These are phyloP conservation scores for Periconia sp. DNA, from an alignment of 2,329 filamentous ascomycete species.

Conservation along the genomic window DNA sequence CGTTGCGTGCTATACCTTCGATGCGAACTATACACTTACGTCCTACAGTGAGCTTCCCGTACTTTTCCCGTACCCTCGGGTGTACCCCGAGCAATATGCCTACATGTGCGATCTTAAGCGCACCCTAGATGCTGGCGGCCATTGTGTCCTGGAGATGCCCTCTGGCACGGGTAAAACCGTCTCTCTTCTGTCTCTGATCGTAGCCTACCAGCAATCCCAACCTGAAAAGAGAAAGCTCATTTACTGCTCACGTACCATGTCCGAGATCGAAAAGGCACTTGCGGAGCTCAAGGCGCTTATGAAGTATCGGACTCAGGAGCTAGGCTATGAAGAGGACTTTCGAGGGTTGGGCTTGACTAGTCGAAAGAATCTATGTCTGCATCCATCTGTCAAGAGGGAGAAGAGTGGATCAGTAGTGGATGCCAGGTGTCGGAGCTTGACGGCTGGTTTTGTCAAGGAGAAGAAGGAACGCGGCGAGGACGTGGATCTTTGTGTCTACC, in stretches of 20 bases:
- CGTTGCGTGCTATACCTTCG: not conserved
- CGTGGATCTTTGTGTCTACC: slow-evolving; percentile 93
- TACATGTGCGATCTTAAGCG: slow-evolving; percentile 87
- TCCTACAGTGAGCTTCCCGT: slow-evolving; percentile 68
- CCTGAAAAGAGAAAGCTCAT: slow-evolving; percentile 95
- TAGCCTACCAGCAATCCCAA: slow-evolving; percentile 94
- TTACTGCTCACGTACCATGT: slow-evolving; percentile 99
- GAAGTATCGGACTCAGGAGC: slow-evolving; percentile 88
- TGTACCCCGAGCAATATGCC: slow-evolving; percentile 66
- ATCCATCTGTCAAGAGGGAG: slow-evolving; percentile 93
- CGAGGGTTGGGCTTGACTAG: slow-evolving; percentile 90
- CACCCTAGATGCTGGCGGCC: slow-evolving; percentile 91
- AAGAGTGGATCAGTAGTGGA: slow-evolving; percentile 95
- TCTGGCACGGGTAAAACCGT: slow-evolving; percentile 98
- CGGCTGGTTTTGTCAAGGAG: slow-evolving; percentile 95
- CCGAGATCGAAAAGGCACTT: slow-evolving; percentile 97
- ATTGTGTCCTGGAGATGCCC: slow-evolving; percentile 98
- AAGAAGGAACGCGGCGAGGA: slow-evolving; percentile 96
- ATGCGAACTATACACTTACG: slow-evolving; percentile 7
- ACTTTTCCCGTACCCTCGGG: slow-evolving; percentile 76
- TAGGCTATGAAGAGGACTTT: slow-evolving; percentile 93
- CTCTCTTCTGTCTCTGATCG: slow-evolving; percentile 90
- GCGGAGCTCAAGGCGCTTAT: slow-evolving; percentile 90
- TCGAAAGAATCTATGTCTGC: slow-evolving; percentile 95
- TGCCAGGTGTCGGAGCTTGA: slow-evolving; percentile 92